phyloP scores from a whole-genome alignment of 169 alveolate species.

The Plasmodium billcollinsi region DNA sequence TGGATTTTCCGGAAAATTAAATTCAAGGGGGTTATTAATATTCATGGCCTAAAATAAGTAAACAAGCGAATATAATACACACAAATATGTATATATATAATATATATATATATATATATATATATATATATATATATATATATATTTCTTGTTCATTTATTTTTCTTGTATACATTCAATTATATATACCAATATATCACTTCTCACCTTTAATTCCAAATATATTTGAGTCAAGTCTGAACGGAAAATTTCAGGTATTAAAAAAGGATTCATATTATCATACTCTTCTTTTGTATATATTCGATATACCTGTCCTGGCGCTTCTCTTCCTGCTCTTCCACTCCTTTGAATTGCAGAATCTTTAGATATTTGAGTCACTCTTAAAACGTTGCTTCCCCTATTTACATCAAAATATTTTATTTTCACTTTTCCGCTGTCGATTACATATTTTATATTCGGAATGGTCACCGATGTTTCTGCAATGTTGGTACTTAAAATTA shows the following conservation, averaged over 20 bases:
- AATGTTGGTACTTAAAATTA: conserved; percentile 94
- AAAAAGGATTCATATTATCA: conserved; percentile 82
- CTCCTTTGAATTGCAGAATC: conserved; percentile 95
- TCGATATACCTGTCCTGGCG: conserved; percentile 94
- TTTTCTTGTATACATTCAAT: neutral
- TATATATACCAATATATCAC: too few relatives aligned
- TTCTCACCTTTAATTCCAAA: conserved; percentile 85
- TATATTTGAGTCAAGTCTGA: conserved; percentile 92
- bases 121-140: neutral
- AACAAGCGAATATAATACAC: neutral
- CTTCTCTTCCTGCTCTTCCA: conserved; percentile 97
- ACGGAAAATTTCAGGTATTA: conserved; percentile 94
- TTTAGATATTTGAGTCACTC: conserved; percentile 90
- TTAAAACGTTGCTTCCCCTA: conserved; percentile 90
- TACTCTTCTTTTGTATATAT: conserved; percentile 92
- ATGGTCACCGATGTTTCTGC: conserved; percentile 99
- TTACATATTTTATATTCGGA: conserved; percentile 93
- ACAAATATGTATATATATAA: neutral
- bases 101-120: conserved; percentile 9
- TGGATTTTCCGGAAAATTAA: conserved; percentile 97
- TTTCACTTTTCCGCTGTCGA: conserved; percentile 95
- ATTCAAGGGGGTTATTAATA: conserved; percentile 49
- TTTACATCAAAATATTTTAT: conserved; percentile 88
- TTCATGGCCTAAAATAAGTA: conserved; percentile 66
- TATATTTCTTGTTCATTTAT: neutral